A percentile compares a stretch with the other conserved stretches of the same genome.
Conservation (phyloP, 441 rosid genomes). For the Pelargonium cotyledonis region DNA sequence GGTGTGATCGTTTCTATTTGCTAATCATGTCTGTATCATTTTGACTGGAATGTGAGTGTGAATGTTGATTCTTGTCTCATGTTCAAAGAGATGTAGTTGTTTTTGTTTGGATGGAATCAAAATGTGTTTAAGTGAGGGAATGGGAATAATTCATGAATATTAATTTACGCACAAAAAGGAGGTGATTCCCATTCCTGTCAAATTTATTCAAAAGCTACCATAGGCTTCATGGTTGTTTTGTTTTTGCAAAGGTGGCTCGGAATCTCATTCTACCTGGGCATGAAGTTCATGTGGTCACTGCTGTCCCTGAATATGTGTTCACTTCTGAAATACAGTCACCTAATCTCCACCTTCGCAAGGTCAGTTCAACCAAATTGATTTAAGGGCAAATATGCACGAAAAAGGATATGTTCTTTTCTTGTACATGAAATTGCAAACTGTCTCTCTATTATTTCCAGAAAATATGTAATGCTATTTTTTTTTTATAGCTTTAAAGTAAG, state of each 20-base stretch:
- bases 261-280: conserved; percentile 49
- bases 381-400: not conserved
- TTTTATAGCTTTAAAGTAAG: too few species aligned
- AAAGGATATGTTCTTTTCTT: not conserved
- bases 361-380: conserved; percentile 8
- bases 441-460: not conserved
- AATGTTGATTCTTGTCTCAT: too few species aligned
- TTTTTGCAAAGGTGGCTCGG: not conserved
- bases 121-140: too few species aligned
- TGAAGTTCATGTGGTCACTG: conserved; percentile 91
- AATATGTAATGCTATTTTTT: not conserved
- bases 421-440: not conserved
- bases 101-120: too few species aligned
- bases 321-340: conserved; percentile 83
- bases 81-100: too few species aligned
- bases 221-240: not conserved
- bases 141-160: too few species aligned
- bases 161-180: too few species aligned
- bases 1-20: not conserved
- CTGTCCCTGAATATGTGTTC: conserved; percentile 95
- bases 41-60: too few species aligned
- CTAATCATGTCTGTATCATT: too few species aligned
- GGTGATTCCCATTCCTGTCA: too few species aligned
- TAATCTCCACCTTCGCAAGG: conserved; percentile 78
- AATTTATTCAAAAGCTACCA: too few species aligned